Conservation (phyloP, 2,329 filamentous ascomycete genomes). For the Pyricularia grisea region DNA sequence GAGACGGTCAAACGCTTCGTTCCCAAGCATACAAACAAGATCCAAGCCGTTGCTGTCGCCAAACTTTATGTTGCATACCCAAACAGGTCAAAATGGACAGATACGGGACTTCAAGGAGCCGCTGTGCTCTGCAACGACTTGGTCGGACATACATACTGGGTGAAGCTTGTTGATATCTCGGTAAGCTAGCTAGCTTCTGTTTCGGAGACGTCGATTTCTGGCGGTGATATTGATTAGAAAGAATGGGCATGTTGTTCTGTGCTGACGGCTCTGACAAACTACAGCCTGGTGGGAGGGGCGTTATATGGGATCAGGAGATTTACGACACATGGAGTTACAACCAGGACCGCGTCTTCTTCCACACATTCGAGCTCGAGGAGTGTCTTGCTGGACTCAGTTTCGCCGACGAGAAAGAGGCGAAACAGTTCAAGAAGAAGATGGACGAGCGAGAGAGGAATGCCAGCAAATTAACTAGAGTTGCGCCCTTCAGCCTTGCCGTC, state of each 20-base stretch:
- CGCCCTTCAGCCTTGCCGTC: constrained; percentile 50
- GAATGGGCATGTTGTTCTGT: background rate
- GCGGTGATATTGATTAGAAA: background rate
- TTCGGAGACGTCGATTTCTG: background rate
- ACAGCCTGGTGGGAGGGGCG: constrained; percentile 68
- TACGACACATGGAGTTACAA: constrained; percentile 94
- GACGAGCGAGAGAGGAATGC: constrained; percentile 92
- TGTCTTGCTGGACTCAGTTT: constrained; percentile 88
- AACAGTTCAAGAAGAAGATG: constrained; percentile 95
- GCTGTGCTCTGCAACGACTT: constrained; percentile 86
- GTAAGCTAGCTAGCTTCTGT: constrained; percentile 38
- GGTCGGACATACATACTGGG: constrained; percentile 91
- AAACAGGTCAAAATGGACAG: constrained; percentile 78
- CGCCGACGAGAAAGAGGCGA: constrained; percentile 94
- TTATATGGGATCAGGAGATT: constrained; percentile 96
- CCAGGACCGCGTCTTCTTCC: constrained; percentile 95
- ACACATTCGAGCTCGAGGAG: constrained; percentile 91
- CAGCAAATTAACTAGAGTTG: constrained; percentile 73
- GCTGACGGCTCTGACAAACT: constrained; percentile 1
- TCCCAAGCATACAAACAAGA: constrained; percentile 93
- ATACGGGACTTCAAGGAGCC: constrained; percentile 87
- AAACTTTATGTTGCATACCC: constrained; percentile 91
- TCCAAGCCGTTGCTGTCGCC: constrained; percentile 88
- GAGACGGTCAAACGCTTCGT: constrained; percentile 91
- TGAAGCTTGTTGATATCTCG: constrained; percentile 95